Percentiles rank a stretch among this genome's conserved stretches.
Conservation (phyloP, 805 yeast species). For the Suhomyces sp. region DNA sequence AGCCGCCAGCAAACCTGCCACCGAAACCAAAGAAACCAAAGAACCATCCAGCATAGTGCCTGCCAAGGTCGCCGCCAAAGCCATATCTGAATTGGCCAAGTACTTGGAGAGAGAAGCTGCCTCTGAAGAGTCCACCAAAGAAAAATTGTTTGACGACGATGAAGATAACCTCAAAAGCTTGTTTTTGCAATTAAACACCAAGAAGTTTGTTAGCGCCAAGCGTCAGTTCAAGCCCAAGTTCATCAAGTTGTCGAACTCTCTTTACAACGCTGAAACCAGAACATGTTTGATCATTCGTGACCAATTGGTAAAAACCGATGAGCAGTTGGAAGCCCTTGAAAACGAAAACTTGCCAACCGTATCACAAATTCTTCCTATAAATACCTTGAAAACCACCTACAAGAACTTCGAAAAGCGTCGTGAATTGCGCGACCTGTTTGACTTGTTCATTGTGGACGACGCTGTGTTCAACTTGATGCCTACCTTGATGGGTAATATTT, state of each 20-base stretch:
- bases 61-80: conserved; percentile 33
- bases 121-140: conserved; percentile 21
- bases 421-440: conserved; percentile 63
- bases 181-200: conserved; percentile 61
- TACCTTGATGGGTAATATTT: conserved; percentile 74
- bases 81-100: conserved; percentile 64
- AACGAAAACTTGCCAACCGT: conserved; percentile 44
- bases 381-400: conserved; percentile 77
- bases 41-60: conserved; percentile 4
- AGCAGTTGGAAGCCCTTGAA: conserved; percentile 46
- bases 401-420: conserved; percentile 88
- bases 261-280: conserved; percentile 35
- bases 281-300: conserved; percentile 74
- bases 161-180: conserved; percentile 52
- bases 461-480: conserved; percentile 78
- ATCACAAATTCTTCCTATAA: conserved; percentile 60
- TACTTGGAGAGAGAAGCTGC: conserved; percentile 41
- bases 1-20: neutral
- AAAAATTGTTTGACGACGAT: conserved; percentile 49
- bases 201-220: conserved; percentile 60
- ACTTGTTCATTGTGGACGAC: conserved; percentile 82
- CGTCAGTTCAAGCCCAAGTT: conserved; percentile 55
- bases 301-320: conserved; percentile 42
- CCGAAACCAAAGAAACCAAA: neutral
- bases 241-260: conserved; percentile 46